phyloP scores from a whole-genome alignment of 73 alveolate species.

The Tetrahymena elliotti region DNA sequence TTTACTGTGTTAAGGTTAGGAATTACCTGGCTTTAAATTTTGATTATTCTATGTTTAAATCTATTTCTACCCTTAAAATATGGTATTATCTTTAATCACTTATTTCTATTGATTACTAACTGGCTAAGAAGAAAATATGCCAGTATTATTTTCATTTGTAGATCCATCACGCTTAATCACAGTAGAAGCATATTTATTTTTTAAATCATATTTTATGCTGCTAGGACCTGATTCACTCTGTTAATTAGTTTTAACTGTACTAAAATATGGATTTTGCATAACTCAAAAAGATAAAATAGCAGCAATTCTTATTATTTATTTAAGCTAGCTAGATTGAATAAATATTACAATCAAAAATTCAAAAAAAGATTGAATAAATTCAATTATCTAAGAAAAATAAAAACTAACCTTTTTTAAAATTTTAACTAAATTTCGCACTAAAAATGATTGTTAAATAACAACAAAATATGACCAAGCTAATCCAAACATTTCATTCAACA shows the following conservation, averaged over 20 bases:
- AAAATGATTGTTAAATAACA: background rate
- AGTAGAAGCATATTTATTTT: background rate
- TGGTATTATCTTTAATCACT: background rate
- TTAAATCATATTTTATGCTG: background rate
- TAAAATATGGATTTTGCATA: background rate
- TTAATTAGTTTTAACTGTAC: background rate
- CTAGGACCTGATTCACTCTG: background rate
- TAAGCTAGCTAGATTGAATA: background rate
- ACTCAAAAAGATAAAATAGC: background rate
- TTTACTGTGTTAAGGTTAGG: background rate
- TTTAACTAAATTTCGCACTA: background rate
- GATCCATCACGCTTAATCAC: background rate
- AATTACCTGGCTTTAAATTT: background rate
- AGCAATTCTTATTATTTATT: background rate
- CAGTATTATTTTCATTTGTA: background rate
- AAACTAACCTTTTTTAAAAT: background rate
- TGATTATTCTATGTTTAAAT: background rate
- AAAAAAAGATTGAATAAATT: no score
- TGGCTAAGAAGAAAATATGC: background rate
- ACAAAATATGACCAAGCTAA: no score
- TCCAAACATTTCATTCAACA: no score
- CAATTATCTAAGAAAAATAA: background rate
- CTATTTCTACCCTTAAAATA: background rate
- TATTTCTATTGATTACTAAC: background rate
- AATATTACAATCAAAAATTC: background rate